These are phyloP conservation scores for Yarrowia sp. DNA, from an alignment of 805 yeast genomes.

Conservation along the genomic window DNA sequence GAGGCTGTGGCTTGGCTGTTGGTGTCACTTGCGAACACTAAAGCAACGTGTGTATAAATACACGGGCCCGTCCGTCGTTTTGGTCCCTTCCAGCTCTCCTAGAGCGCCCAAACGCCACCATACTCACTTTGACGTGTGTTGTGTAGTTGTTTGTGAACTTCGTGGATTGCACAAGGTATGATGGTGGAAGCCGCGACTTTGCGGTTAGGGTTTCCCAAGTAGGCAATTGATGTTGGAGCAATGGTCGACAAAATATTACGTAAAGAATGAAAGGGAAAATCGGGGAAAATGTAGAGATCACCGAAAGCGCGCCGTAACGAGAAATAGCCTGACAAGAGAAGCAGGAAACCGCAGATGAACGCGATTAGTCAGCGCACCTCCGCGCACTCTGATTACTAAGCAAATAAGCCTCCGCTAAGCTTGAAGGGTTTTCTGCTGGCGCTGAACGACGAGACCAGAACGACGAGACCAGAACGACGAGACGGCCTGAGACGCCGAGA, in stretches of 20 bases:
- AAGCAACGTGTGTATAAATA: neutral
- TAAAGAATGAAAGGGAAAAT: neutral
- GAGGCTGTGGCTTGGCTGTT: neutral
- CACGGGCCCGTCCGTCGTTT: neutral
- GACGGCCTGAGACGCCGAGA: neutral
- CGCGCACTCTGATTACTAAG: slow-evolving; percentile 1
- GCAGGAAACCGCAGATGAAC: too few species aligned
- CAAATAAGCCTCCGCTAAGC: neutral
- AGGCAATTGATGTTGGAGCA: too few species aligned
- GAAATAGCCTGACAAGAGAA: neutral
- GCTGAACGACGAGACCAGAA: too few species aligned
- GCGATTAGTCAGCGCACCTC: too few species aligned
- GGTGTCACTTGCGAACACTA: too few species aligned
- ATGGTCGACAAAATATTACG: neutral
- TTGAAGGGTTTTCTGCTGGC: neutral
- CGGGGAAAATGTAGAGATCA: neutral
- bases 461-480: too few species aligned
- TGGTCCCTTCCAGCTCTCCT: neutral
- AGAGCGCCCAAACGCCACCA: neutral
- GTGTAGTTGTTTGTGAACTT: neutral
- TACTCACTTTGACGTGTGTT: slow-evolving; percentile 9
- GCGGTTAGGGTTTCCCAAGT: neutral
- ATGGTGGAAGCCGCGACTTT: neutral
- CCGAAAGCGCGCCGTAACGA: too few species aligned
- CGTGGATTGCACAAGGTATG: neutral